Conservation (phyloP, 352 stramenopile genomes). For the Globisporangium camurandrum region DNA sequence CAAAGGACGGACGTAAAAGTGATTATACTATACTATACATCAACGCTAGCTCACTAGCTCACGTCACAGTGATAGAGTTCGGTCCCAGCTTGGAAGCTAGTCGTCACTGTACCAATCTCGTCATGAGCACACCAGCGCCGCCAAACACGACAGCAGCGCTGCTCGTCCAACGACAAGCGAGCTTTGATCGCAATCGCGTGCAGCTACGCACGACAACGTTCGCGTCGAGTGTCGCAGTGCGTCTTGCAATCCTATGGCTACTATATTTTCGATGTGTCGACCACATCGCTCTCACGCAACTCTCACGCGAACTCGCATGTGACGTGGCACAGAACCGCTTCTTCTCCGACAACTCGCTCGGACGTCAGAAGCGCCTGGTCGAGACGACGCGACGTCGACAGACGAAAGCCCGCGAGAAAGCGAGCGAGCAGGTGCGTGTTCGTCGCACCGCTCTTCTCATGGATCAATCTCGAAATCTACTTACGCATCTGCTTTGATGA, state of each 20-base stretch:
- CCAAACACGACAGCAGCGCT: conserved; percentile 21
- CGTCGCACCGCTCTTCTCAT: too few relatives aligned
- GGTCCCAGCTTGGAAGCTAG: too few relatives aligned
- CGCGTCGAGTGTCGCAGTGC: conserved; percentile 27
- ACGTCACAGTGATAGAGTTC: too few relatives aligned
- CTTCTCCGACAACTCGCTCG: conserved; percentile 65
- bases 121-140: conserved; percentile 17
- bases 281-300: background rate
- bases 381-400: conserved; percentile 54
- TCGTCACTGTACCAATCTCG: background rate
- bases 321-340: conserved; percentile 43
- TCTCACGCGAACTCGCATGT: background rate
- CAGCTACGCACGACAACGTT: conserved; percentile 21
- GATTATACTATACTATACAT: too few relatives aligned
- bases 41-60: too few relatives aligned
- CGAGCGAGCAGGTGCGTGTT: conserved; percentile 41
- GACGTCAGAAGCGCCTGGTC: conserved; percentile 38
- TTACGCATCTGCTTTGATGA: too few relatives aligned
- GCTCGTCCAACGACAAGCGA: conserved; percentile 31
- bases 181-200: conserved; percentile 18
- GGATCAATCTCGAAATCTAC: too few relatives aligned
- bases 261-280: background rate
- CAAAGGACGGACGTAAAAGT: too few relatives aligned
- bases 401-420: conserved; percentile 36
- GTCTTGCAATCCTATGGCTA: conserved; percentile 1